Evolutionary conservation across 164 flowering plant genomes (phyloP).

Genomic region (Protea cynaroides): DNA sequence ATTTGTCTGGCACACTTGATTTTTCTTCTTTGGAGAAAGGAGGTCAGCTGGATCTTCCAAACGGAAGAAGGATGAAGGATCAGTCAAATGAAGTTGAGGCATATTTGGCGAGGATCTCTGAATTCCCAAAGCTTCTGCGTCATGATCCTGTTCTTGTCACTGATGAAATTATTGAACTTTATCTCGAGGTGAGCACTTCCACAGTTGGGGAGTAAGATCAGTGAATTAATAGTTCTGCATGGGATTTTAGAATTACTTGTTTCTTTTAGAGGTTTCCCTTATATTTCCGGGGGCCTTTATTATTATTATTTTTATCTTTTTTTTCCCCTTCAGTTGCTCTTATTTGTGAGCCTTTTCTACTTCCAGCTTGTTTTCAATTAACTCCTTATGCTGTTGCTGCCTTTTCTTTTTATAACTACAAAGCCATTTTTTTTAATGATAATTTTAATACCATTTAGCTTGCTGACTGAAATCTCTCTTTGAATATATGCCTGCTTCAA

Average conservation of each 20-base stretch:
- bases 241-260: not conserved
- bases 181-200: conserved; percentile 64
- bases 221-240: not conserved
- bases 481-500: no score
- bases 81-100: conserved; percentile 33
- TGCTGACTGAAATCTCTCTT: no score
- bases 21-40: conserved; percentile 47
- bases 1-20: conserved; percentile 61
- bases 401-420: no score
- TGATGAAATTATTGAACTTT: conserved; percentile 81
- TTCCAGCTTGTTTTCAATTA: no score
- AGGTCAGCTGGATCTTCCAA: conserved; percentile 20
- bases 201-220: not conserved
- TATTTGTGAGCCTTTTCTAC: not conserved
- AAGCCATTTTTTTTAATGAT: no score
- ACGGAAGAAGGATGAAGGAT: conserved; percentile 27
- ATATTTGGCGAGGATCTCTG: conserved; percentile 55
- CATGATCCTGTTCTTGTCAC: conserved; percentile 57
- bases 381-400: no score
- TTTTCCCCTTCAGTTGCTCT: no score
- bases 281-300: not conserved
- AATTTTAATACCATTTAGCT: no score
- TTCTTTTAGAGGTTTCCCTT: not conserved
- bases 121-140: conserved; percentile 57
- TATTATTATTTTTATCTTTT: conserved; percentile 2